phyloP scores from a whole-genome alignment of 495 filamentous ascomycete species.

The Thermochaetoides thermophila region DNA sequence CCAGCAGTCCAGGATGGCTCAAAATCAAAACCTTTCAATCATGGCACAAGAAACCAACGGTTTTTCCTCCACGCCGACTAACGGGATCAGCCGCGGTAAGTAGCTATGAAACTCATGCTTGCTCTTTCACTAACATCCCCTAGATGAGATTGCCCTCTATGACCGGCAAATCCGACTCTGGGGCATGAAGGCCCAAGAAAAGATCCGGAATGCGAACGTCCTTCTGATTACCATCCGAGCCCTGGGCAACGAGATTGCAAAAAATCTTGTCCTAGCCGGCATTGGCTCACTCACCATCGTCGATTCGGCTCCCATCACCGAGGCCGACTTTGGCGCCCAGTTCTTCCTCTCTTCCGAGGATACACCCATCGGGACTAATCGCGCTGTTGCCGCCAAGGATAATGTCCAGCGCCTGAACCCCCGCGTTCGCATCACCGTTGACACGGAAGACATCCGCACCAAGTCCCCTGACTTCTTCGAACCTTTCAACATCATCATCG shows the following conservation, averaged over 20 bases:
- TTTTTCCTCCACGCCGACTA: slow-evolving; percentile 3
- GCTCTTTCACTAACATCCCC: neutral
- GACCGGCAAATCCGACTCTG: slow-evolving; percentile 97
- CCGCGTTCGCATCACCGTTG: slow-evolving; percentile 60
- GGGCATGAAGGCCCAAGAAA: slow-evolving; percentile 86
- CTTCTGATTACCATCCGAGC: slow-evolving; percentile 78
- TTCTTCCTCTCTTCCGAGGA: slow-evolving; percentile 65
- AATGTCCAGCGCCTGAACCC: slow-evolving; percentile 79
- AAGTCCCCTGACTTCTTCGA: slow-evolving; percentile 59
- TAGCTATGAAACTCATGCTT: no score
- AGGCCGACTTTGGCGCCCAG: slow-evolving; percentile 72
- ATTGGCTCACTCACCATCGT: slow-evolving; percentile 84
- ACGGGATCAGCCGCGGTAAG: slow-evolving; percentile 22
- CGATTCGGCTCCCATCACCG: slow-evolving; percentile 62
- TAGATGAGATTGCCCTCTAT: slow-evolving; percentile 95
- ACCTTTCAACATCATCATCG: slow-evolving; percentile 73
- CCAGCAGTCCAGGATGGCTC: no score
- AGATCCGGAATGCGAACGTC: slow-evolving; percentile 80
- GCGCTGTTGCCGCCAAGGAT: slow-evolving; percentile 68
- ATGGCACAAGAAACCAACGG: slow-evolving; percentile 6
- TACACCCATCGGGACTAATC: slow-evolving; percentile 60
- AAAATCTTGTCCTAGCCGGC: slow-evolving; percentile 92
- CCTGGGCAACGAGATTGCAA: slow-evolving; percentile 89
- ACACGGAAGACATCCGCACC: slow-evolving; percentile 45
- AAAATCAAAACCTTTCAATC: no score